phyloP scores from a whole-genome alignment of 169 alveolate species.

The Fabrea salina region DNA sequence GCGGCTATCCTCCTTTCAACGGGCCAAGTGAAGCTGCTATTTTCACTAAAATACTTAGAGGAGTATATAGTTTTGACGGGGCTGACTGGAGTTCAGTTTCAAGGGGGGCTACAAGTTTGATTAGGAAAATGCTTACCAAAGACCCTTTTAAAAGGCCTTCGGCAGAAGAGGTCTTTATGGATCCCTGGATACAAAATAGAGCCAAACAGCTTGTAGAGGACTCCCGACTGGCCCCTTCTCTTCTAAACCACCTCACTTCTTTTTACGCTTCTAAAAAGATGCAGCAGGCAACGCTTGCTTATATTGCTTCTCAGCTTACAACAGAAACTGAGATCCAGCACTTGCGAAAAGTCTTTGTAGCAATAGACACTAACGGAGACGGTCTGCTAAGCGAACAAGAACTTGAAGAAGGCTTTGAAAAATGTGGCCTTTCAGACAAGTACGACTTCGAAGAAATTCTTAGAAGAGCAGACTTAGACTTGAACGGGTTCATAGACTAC shows the following conservation, averaged over 20 bases:
- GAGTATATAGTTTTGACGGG: constrained; percentile 39
- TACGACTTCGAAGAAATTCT: constrained; percentile 11
- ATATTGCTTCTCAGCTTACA: constrained; percentile 46
- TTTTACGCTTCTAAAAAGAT: constrained; percentile 30
- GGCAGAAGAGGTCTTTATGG: constrained; percentile 26
- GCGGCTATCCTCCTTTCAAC: constrained; percentile 57
- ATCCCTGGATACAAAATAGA: constrained; percentile 21
- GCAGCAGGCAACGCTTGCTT: constrained; percentile 41
- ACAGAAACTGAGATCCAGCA: constrained; percentile 36
- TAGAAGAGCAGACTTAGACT: constrained; percentile 52
- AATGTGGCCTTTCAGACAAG: not conserved
- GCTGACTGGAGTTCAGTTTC: constrained; percentile 54
- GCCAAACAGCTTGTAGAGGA: not conserved
- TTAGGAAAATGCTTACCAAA: constrained; percentile 51
- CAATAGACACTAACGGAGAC: constrained; percentile 50
- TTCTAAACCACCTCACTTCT: too few relatives aligned
- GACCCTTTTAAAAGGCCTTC: constrained; percentile 52
- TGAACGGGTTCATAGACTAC: constrained; percentile 64
- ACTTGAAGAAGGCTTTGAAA: constrained; percentile 23
- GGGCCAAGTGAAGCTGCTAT: constrained; percentile 52
- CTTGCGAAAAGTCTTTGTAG: constrained; percentile 44
- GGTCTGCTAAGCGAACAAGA: constrained; percentile 48
- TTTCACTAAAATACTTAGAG: constrained; percentile 34
- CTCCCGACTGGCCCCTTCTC: too few relatives aligned
- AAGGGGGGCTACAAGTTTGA: constrained; percentile 53